Evolutionary conservation across 352 stramenopile genomes (phyloP), one percentile per base, ranked within the genome.

Genomic region (Pythium periplocum): DNA sequence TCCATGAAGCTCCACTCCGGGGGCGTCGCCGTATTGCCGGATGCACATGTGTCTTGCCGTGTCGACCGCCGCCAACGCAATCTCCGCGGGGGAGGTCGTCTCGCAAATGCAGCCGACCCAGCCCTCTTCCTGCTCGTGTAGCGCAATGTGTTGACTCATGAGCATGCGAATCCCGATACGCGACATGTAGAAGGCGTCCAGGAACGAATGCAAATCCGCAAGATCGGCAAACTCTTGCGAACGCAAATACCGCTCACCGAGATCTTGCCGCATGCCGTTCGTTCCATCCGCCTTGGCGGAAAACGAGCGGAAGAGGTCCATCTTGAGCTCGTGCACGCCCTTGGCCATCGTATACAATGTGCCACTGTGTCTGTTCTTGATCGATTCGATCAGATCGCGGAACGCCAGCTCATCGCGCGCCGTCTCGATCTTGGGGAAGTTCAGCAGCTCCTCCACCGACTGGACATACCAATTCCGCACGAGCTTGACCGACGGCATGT

Each of bases 281-380:
- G 26, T 36, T 8, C 61, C 57, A 9, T 72, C 62, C 8, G 59
- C 42, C 52, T 81, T 83, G 48, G 71, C 68, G 2, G 71, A 64
- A 58, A 91, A 89, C 32, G 86, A 82, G 26, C 73, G 68, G 55
- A 96, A 86, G 11, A 92, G 62, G 52, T 96, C 68, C 68, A 92
- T 77, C 52, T 98, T 96, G 59, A 99, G 90, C 81, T 99, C 94
- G 63, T 98, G 97, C 6, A 98, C 95, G 38, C 96, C 97, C 53
- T 96, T 95, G n/a, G 98, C 97, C 95, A 99, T 99, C 30, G 98
- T 99, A 38, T 99, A 97, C 9, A 99, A 81, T 32, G 98, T 98
- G 36, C 89, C 85, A n/a, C 88, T 95, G 75, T 99, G 97, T 9
- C 96, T 73, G 38, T 96, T 83, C 73, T 99, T 99, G 59, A 99